Evolutionary conservation across 148 eudicot species (phyloP), one percentile per base, ranked within the genome.

Genomic region (Camellia sinensis): DNA sequence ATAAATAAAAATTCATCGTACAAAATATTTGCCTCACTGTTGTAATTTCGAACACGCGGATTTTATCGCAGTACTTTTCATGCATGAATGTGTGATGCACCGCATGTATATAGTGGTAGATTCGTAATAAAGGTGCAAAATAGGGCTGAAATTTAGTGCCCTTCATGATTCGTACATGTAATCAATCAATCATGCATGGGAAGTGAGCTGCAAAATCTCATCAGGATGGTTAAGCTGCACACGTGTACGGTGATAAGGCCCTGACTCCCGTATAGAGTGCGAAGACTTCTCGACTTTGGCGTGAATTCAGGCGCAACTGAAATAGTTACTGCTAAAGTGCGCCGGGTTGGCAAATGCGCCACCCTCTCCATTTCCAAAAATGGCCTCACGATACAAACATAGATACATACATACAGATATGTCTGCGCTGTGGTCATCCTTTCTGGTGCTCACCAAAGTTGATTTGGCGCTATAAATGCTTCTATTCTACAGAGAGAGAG

Each of bases 291-390:
- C 37, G 37, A 29, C 37, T 29, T 19, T 10, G 29, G 43, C 50
- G 59, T 50, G 67, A 67, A 52, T 59, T 22, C 54, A 54, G 56
- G 60, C 74, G 50, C 79, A 46, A 29, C 41, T 3, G 21, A 59
- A 53, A 72, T 8, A 6, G 82, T 53, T 73, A 46, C 72, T 73
- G 63, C 78, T 80, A 80, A 65, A 73, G 52, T 80, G 77, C 82
- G 67, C 82, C 63, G 5, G 44, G 60, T 73, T 4, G 62, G 41
- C 44, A 69, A 29, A 12, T 18, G 66, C 44, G 60, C 65, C 79
- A 75, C 44, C 17, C 19, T 63, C 37, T 3, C n/a, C n/a, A 2
- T 63, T 73, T 2, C 78, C 78, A 21, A 76, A 76, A 60, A 37
- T 76, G 60, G n/a, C 76, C 46, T 46, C 45, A 29, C 37, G 1